phyloP scores from a whole-genome alignment of 2,329 filamentous ascomycete genomes.

The Sphaerostilbella broomeana region DNA sequence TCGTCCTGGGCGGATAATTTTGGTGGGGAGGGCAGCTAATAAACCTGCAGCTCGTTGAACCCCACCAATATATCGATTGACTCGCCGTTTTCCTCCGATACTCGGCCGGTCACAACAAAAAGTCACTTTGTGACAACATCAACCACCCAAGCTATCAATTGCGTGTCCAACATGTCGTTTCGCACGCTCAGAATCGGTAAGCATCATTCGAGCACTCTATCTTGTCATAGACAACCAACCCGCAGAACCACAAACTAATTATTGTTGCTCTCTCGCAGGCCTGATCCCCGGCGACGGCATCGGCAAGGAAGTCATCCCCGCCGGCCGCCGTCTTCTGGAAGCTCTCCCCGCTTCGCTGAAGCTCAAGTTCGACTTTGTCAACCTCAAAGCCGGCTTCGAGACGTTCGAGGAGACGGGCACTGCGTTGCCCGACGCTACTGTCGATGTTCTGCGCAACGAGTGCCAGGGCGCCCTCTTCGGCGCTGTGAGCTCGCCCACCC shows the following conservation, averaged over 20 bases:
- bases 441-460: slow-evolving; percentile 79
- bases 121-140: neutral
- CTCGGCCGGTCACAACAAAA: slow-evolving; percentile 6
- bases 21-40: no score
- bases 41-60: neutral
- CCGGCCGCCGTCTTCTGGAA: slow-evolving; percentile 85
- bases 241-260: slow-evolving; percentile 1
- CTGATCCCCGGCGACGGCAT: slow-evolving; percentile 98
- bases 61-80: slow-evolving; percentile 8
- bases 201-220: neutral
- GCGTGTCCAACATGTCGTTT: slow-evolving; percentile 31
- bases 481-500: slow-evolving; percentile 86
- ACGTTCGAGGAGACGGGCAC: slow-evolving; percentile 85
- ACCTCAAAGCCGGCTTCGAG: slow-evolving; percentile 89
- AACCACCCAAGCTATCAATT: slow-evolving; percentile 1
- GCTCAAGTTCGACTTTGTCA: slow-evolving; percentile 88
- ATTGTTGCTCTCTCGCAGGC: slow-evolving; percentile 44
- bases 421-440: slow-evolving; percentile 84
- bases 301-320: slow-evolving; percentile 95
- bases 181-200: slow-evolving; percentile 38
- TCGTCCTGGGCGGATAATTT: no score
- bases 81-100: slow-evolving; percentile 6
- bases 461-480: slow-evolving; percentile 96
- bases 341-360: slow-evolving; percentile 84
- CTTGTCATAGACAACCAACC: neutral